These are phyloP conservation scores for Chlamydomonas sphaeroides DNA, from an alignment of 139 green algal genomes.

Conservation along the genomic window DNA sequence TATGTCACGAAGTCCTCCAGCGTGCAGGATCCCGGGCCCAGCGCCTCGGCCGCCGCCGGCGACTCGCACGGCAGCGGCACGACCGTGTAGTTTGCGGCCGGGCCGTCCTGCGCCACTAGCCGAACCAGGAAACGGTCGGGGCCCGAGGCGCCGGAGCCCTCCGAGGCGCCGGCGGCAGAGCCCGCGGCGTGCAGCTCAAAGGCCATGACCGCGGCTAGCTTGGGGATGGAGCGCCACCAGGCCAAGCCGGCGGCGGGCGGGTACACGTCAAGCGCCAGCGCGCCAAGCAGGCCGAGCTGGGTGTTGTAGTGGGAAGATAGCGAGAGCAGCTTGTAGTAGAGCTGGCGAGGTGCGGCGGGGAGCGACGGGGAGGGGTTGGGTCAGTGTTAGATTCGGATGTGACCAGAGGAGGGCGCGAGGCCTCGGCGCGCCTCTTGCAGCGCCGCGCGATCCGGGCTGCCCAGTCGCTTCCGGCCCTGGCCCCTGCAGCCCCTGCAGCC, in stretches of 20 bases:
- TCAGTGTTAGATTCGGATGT: too few relatives aligned
- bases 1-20: constrained; percentile 16
- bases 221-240: constrained; percentile 47
- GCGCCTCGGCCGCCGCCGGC: too few relatives aligned
- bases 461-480: too few relatives aligned
- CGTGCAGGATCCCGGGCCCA: background rate
- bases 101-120: constrained; percentile 58
- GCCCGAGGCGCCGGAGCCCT: too few relatives aligned
- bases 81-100: background rate
- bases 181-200: constrained; percentile 57
- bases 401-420: too few relatives aligned
- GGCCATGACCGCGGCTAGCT: constrained; percentile 49
- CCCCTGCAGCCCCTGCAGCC: too few relatives aligned
- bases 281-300: constrained; percentile 59
- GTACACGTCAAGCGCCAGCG: constrained; percentile 46
- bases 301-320: constrained; percentile 69
- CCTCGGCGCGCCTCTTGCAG: too few relatives aligned
- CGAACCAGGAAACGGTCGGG: constrained; percentile 17
- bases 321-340: constrained; percentile 58
- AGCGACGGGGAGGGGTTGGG: background rate
- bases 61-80: constrained; percentile 21
- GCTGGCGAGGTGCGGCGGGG: background rate
- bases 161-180: too few relatives aligned
- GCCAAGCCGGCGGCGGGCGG: background rate
- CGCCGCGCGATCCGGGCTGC: too few relatives aligned